Base-by-base conservation (phyloP, 2,329 filamentous ascomycete species). In the Emmonsiellopsis sp. region DNA sequence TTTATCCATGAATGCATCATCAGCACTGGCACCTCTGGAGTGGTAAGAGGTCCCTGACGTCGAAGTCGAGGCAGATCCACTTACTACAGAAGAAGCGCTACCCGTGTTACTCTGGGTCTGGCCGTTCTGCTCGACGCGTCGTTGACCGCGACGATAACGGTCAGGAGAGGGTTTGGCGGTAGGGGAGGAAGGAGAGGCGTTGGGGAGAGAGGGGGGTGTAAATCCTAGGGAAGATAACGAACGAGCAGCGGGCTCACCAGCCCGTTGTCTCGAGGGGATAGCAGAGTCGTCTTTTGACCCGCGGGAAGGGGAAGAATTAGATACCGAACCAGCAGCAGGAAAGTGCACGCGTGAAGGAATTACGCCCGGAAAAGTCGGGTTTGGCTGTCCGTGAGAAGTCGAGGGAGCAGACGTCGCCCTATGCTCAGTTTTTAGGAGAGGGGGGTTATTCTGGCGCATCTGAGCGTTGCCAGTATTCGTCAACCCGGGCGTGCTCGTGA, bases 91-190 rank as follows among this genome's bases (percentile, higher is more conserved):
- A 41, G 46, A 49, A 40, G 11, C 31, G 10, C 15, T 38, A 32
- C 15, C 35, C 26, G 16, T 10, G 7, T 35, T 26, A n/a, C 38
- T 49, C 34, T 49, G 41, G 16, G 31, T 40, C 31, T 51, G 43
- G 5, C 35, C 55, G 15, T 16, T 26, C 11, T 37, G 53, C 59
- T 83, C 82, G 13, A 74, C 70, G 56, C 80, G 76, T 59, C 80
- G 79, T 54, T 79, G 76, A 53, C 77, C 77, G 55, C 90, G 85
- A 62, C 90, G 81, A 67, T 96, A 96, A 55, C 92, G 83, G 67
- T 95, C 90, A 1, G 89, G 88, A 1, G 87, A 83, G 20, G 84
- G 76, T 63, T 89, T 90, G 45, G 76, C 70, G 20, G 81, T 76
- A 3, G 78, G 75, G 42, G 84, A 78, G 51, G 79, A 74, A n/a